A percentile compares a stretch with the other conserved stretches of the same genome.
Conservation (phyloP, 2,329 filamentous ascomycete species). For the Diplodia corticola region DNA sequence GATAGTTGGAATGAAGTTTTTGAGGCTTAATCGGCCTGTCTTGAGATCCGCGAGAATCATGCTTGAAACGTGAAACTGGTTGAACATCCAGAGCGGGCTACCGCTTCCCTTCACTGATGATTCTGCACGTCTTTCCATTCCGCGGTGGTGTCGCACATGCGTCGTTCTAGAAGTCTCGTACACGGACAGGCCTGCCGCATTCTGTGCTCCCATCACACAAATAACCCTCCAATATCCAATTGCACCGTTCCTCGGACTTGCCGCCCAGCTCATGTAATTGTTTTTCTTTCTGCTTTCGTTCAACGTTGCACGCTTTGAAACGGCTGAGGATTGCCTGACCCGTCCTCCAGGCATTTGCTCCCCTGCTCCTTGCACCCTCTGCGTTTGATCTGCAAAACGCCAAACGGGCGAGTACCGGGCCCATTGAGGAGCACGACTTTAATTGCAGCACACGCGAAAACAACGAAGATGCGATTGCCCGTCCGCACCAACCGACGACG, state of each 20-base stretch:
- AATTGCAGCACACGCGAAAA: background rate
- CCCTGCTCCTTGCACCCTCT: background rate
- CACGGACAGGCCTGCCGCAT: background rate
- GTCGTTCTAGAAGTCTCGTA: background rate
- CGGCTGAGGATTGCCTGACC: background rate
- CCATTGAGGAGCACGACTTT: background rate
- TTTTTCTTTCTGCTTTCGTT: background rate
- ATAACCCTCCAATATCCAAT: background rate
- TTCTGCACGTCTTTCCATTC: background rate
- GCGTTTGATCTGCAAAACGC: conserved; percentile 16
- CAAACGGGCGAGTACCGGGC: background rate
- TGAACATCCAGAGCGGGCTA: background rate
- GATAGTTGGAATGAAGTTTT: conserved; percentile 22
- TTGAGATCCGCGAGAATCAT: background rate
- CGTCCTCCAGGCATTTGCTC: background rate
- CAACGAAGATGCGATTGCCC: background rate
- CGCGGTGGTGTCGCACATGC: background rate
- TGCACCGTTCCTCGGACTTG: background rate
- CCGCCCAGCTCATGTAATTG: background rate
- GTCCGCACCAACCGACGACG: background rate
- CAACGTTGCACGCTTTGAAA: background rate
- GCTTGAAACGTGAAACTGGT: background rate
- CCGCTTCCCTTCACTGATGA: background rate
- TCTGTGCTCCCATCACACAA: background rate
- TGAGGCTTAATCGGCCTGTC: conserved; percentile 12